Base-by-base conservation (phyloP, 108 stramenopile genomes). In the Skeletonema marinoi region DNA sequence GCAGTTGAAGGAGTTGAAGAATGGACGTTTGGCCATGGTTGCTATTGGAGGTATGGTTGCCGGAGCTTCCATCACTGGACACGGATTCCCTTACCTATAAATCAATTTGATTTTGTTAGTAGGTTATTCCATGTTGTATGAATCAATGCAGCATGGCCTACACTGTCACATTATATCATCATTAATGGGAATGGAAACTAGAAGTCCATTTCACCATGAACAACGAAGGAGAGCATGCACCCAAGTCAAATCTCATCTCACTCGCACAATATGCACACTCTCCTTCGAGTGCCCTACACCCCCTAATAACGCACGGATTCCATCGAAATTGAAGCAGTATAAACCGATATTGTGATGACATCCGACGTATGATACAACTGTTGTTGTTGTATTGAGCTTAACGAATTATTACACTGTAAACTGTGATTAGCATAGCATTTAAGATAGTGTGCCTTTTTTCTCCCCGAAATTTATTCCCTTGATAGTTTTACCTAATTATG, bases 81-180 rank as follows among this genome's bases (percentile, higher is more conserved):
- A 97, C 68, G 96, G 95, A 59, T 98, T 97, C 93, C 98, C 98
- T 33, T 98, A 96, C 93, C 70, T 93, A 60, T 88, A 84, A 84
- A 70, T 16, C 11, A 1, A n/a, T 46, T 25, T 13, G 12, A 4
- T 14, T 25, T 4, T n/a, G 11, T 14, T 0, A 29, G 29, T 12
- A 29, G 12, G 59, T 38, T 13, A 17, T 32, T n/a, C 25, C 41
- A 39, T 70, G 62, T 56, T 64, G 62, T 31, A 64, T 75, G 58
- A 39, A 59, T 61, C 54, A 60, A 56, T 14, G 4, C 13, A 61
- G 16, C 31, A 31, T 35, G 32, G 13, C n/a, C 60, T 33, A 33
- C 32, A 14, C 19, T 31, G 60, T 14, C 60, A 61, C 35, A 33
- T 5, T 16, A 60, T 31, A 61, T 61, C 32, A 35, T 16, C 60